Percentiles rank a stretch among this genome's conserved stretches.
These are phyloP conservation scores for Xylariaceae sp. DNA, from an alignment of 2,329 filamentous ascomycete genomes.

Conservation along the genomic window DNA sequence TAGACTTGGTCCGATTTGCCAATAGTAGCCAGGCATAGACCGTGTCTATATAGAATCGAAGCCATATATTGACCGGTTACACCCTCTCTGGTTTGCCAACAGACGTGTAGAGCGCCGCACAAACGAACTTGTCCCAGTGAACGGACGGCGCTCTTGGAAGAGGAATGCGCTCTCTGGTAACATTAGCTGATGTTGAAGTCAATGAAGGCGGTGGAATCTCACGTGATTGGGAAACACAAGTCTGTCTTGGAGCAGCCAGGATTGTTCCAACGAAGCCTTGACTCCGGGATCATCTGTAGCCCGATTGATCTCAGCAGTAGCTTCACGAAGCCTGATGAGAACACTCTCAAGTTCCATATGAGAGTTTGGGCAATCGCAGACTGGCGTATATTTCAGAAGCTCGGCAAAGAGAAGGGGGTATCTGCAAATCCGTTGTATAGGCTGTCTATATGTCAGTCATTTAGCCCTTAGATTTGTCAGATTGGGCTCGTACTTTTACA, in stretches of 20 bases:
- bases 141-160: constrained; percentile 62
- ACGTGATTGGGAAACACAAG: constrained; percentile 70
- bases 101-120: constrained; percentile 77
- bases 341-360: constrained; percentile 75
- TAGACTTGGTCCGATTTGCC: constrained; percentile 63
- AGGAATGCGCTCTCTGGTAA: constrained; percentile 44
- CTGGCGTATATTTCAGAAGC: constrained; percentile 74
- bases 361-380: constrained; percentile 76
- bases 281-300: constrained; percentile 72
- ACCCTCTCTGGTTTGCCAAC: constrained; percentile 66
- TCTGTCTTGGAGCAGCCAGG: constrained; percentile 78
- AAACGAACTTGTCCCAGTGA: constrained; percentile 74
- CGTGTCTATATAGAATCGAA: constrained; percentile 75
- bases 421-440: constrained; percentile 85
- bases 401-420: constrained; percentile 86
- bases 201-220: constrained; percentile 27
- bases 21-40: constrained; percentile 68
- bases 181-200: constrained; percentile 20
- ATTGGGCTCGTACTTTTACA: constrained; percentile 62
- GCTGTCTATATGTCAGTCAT: constrained; percentile 46
- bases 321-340: constrained; percentile 64
- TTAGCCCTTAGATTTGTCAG: not conserved
- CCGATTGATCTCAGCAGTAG: constrained; percentile 74
- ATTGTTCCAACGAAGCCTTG: constrained; percentile 68
- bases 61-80: constrained; percentile 78